Base-by-base conservation (phyloP, 768 basidiomycete species). In the Infundibulicybe gibba region DNA sequence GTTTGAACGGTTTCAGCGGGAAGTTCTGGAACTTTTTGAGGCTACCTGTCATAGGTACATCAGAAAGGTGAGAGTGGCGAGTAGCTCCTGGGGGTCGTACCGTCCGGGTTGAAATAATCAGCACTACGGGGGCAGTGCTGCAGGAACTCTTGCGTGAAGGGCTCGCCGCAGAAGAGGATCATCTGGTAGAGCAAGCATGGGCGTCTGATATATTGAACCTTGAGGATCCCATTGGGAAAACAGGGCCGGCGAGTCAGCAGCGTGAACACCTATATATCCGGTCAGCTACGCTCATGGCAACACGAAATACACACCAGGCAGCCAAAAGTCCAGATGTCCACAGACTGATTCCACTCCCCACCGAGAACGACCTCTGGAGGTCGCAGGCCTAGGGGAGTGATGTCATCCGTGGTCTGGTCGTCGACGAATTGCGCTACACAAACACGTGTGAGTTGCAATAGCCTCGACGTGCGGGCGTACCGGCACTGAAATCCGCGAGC, bases 261-360 rank as follows among this genome's bases (percentile, higher is more conserved):
- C 49, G 55, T 53, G 46, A 54, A 55, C 42, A 56, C 44, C 50
- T 58, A 40, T 33, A 31, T 35, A 17, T 17, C 31, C 30, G n/a
- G 33, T 34, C 21, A 11, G 16, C 21, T 30, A 41, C 21, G 25
- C 8, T 13, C 10, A 20, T 9, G n/a, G 21, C 2, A 40, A 11
- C n/a, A 30, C 44, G 44, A 15, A 31, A n/a, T 5, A 43, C 44
- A 37, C 46, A 64, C 63, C 48, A 62, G 46, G 53, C 61, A 66
- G 31, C 63, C 63, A 47, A 62, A 61, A 5, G 61, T 45, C 63
- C 65, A 65, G 33, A 65, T 62, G 43, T 66, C 63, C 6, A 59
- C 60, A 33, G 54, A 55, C 46, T 50, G 48, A 37, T 61, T 54
- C 61, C 62, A 66, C 16, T 49, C 48, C 16, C 57, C 56, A 16